Base-by-base conservation (phyloP, 129 eudicot species). In the Centella asiatica region DNA sequence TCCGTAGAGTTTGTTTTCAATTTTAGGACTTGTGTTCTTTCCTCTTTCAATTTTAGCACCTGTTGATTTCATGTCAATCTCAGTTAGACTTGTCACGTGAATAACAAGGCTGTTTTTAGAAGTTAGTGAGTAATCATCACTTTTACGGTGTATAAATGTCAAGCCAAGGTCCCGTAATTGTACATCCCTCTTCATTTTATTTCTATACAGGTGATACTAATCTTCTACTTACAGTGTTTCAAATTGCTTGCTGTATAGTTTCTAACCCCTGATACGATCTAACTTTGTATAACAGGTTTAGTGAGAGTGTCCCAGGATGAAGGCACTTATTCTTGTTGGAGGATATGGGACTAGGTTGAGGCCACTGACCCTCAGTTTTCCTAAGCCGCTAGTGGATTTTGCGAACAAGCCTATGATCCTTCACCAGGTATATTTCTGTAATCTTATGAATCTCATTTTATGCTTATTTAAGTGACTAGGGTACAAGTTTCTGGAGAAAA, bases 251-350 rank as follows among this genome's bases (percentile, higher is more conserved):
- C 71, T 64, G 33, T 62, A 27, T 63, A 51, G 42, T 58, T 72
- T 73, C 67, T 65, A 60, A 59, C 44, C 59, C 75, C 39, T 49
- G n/a, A 49, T 14, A n/a, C n/a, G n/a, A n/a, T 72, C 69, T 71
- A 33, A 45, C 33, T 13, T 42, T 19, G 50, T 36, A 18, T 13
- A 60, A 60, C 68, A 75, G 53, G 57, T 46, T 24, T 44, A 71
- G 72, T 60, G 69, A 66, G 64, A 63, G 34, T 56, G 32, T 69
- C 68, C 20, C 59, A 81, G 60, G 67, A 86, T 92, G 98, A 92
- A 92, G 96, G 98, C 98, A 18, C 83, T 92, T 27, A 87, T 92
- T 78, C 98, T 92, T 65, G 98, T 92, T 78, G 98, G 98, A 56
- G 98, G 98, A 10, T 84, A 84, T 49, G 98, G 98, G 45, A 92